phyloP scores from a whole-genome alignment of 176 grass and related monocot species.

The Elymus sibiricus region DNA sequence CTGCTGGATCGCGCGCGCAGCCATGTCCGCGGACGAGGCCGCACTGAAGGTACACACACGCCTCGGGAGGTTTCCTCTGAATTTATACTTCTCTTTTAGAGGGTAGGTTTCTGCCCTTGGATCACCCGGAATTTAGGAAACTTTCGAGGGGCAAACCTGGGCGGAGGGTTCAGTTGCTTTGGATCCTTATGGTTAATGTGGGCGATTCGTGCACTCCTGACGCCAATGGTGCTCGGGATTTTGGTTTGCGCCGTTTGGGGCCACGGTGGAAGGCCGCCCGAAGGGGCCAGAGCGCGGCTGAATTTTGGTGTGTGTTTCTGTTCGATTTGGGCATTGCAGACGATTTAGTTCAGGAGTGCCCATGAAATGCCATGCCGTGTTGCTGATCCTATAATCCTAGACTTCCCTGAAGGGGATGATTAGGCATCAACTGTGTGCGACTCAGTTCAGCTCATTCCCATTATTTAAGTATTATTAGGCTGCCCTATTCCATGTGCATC shows the following conservation, averaged over 20 bases:
- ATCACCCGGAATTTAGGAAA: background rate
- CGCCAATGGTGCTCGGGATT: background rate
- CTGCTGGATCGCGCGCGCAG: background rate
- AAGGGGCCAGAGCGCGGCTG: background rate
- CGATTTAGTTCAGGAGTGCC: background rate
- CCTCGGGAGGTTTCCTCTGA: background rate
- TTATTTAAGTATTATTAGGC: background rate
- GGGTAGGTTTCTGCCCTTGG: background rate
- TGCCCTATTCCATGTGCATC: background rate
- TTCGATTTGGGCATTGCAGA: background rate
- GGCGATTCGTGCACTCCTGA: background rate
- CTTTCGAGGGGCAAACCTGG: background rate
- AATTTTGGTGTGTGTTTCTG: background rate
- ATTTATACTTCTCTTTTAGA: background rate
- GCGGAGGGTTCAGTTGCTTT: background rate
- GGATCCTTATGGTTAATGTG: background rate
- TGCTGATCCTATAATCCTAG: background rate
- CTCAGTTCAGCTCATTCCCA: background rate
- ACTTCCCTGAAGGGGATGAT: background rate
- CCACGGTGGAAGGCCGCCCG: background rate
- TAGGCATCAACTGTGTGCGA: background rate
- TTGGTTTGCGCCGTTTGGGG: background rate
- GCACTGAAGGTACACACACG: constrained; percentile 12
- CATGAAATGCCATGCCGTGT: background rate
- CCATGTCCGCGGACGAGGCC: constrained; percentile 31